These are phyloP conservation scores for Aspergillus costaricaensis DNA, from an alignment of 2,329 filamentous ascomycete genomes.

Conservation along the genomic window DNA sequence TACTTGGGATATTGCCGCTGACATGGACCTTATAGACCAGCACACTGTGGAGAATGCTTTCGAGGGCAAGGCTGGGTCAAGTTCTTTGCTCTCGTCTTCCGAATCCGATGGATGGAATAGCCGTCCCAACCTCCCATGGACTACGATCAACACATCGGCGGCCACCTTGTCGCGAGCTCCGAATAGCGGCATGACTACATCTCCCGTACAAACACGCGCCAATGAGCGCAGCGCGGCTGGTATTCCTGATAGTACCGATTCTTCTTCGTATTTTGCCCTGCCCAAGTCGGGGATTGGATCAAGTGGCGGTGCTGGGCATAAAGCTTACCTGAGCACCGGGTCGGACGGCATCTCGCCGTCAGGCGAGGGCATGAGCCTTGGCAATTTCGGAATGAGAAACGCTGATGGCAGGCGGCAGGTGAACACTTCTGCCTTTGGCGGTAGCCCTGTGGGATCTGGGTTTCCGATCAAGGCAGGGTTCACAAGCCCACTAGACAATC, in stretches of 20 bases:
- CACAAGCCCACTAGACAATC: constrained; percentile 29
- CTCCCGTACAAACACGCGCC: constrained; percentile 60
- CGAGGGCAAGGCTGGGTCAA: constrained; percentile 66
- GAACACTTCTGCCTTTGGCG: constrained; percentile 34
- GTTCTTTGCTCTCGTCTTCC: constrained; percentile 68
- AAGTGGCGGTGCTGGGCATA: constrained; percentile 28
- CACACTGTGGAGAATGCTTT: constrained; percentile 34
- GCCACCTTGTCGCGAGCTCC: constrained; percentile 48
- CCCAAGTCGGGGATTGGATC: constrained; percentile 50
- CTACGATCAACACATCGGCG: constrained; percentile 50
- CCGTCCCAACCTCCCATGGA: constrained; percentile 61
- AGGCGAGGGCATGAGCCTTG: constrained; percentile 35
- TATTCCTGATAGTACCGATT: constrained; percentile 48
- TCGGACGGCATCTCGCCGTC: constrained; percentile 38
- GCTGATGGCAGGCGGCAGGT: constrained; percentile 38
- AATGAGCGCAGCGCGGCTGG: constrained; percentile 44
- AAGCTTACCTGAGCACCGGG: constrained; percentile 36
- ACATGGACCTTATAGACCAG: constrained; percentile 26
- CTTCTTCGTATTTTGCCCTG: constrained; percentile 50
- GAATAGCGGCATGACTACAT: constrained; percentile 54
- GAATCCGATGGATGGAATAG: constrained; percentile 66
- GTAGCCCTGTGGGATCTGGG: constrained; percentile 32
- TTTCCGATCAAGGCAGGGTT: constrained; percentile 37
- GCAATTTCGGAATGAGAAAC: constrained; percentile 29
- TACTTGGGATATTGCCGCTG: neutral